A percentile compares a stretch with the other conserved stretches of the same genome.
phyloP scores from a whole-genome alignment of 345 rosid species.

The Lumnitzera littorea region DNA sequence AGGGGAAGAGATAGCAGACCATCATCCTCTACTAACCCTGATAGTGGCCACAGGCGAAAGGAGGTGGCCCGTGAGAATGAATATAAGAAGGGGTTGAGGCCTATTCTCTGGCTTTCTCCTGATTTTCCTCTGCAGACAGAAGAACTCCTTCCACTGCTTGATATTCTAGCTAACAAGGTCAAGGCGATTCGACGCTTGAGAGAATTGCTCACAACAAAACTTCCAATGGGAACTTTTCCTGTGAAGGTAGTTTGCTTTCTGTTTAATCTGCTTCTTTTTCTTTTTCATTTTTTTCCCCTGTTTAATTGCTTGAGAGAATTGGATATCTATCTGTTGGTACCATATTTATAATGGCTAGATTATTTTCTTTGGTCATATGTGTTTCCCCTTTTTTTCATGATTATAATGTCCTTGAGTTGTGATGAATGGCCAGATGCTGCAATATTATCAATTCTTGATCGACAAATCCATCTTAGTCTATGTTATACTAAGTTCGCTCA shows the following conservation, averaged over 20 bases:
- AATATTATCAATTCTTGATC: not conserved
- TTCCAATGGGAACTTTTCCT: conserved; percentile 89
- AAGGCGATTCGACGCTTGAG: conserved; percentile 95
- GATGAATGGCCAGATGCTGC: not conserved
- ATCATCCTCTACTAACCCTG: conserved; percentile 39
- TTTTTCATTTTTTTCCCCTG: not conserved
- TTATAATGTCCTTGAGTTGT: not conserved
- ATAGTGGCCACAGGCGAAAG: conserved; percentile 38
- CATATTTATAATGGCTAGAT: not conserved
- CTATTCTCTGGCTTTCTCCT: conserved; percentile 88
- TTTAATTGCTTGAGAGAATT: not conserved
- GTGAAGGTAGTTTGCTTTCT: conserved; percentile 57
- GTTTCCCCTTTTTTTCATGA: no score
- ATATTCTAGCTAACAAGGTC: conserved; percentile 95
- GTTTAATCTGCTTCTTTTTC: not conserved
- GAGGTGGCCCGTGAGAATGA: conserved; percentile 74
- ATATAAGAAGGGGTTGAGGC: conserved; percentile 89
- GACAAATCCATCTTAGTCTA: no score
- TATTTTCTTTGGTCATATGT: not conserved
- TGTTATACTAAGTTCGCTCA: no score
- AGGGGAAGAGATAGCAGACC: conserved; percentile 52
- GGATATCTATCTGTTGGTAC: not conserved
- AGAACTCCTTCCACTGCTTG: conserved; percentile 93
- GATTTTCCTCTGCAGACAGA: conserved; percentile 83
- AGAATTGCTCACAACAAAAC: conserved; percentile 91